phyloP scores from a whole-genome alignment of 352 stramenopile genomes.

The Pythium utonaiense region DNA sequence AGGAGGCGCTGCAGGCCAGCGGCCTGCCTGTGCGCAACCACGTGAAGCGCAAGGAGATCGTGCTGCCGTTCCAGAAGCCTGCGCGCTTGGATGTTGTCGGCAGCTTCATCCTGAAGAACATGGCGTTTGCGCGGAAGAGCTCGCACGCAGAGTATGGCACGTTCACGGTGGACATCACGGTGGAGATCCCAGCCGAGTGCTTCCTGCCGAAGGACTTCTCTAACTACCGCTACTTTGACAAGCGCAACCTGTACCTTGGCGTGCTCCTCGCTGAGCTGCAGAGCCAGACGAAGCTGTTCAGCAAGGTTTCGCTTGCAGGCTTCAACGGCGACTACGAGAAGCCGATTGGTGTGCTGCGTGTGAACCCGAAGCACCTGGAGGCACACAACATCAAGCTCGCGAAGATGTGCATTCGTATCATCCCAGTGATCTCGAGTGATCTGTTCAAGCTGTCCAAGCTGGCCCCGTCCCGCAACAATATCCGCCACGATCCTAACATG shows the following conservation, averaged over 20 bases:
- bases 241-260: conserved; percentile 83
- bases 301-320: conserved; percentile 50
- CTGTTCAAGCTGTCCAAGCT: conserved; percentile 84
- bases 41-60: conserved; percentile 81
- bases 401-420: conserved; percentile 59
- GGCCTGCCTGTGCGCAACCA: conserved; percentile 67
- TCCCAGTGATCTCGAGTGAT: conserved; percentile 63
- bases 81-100: conserved; percentile 78
- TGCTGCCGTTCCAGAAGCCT: conserved; percentile 78
- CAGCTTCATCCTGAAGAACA: conserved; percentile 85
- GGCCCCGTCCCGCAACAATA: conserved; percentile 77
- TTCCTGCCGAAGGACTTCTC: conserved; percentile 88
- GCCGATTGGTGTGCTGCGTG: conserved; percentile 57
- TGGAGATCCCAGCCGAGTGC: conserved; percentile 78
- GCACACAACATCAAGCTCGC: conserved; percentile 48
- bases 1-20: conserved; percentile 53
- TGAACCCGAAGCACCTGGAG: conserved; percentile 34
- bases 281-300: conserved; percentile 33
- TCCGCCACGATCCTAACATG: conserved; percentile 73
- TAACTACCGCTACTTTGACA: conserved; percentile 90
- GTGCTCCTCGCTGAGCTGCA: conserved; percentile 66
- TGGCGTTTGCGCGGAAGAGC: conserved; percentile 62
- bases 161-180: conserved; percentile 72
- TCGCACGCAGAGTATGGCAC: conserved; percentile 41
- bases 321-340: conserved; percentile 83